Percentiles rank a stretch among this genome's conserved stretches.
Evolutionary conservation across 257 asterid genomes (phyloP).

Genomic region (Plantago ovata): DNA sequence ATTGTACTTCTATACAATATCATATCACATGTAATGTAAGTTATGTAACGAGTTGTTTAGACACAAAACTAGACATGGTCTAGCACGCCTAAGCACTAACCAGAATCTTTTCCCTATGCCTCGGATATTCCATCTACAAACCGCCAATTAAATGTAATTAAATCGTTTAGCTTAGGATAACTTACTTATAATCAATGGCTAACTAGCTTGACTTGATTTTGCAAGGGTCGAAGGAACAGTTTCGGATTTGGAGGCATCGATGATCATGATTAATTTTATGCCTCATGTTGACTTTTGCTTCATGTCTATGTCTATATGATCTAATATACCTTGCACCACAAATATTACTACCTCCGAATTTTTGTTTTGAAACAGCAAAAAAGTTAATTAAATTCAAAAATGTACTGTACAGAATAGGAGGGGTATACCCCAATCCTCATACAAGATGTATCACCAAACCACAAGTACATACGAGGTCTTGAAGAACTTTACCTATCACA

Average conservation of each 20-base stretch:
- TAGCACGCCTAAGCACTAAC: conserved; percentile 2
- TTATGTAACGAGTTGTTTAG: background rate
- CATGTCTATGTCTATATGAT: background rate
- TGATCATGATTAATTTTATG: background rate
- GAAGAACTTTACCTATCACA: too few species aligned
- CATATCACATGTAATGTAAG: too few species aligned
- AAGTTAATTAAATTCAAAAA: too few species aligned
- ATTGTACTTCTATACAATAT: too few species aligned
- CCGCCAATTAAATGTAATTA: conserved; percentile 24
- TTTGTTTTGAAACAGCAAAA: too few species aligned
- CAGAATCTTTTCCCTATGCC: conserved; percentile 30
- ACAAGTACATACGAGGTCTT: too few species aligned
- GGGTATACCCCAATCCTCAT: too few species aligned
- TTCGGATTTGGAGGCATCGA: conserved; percentile 5
- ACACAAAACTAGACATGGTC: background rate
- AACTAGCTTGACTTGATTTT: background rate
- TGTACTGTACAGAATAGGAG: too few species aligned
- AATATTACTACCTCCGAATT: too few species aligned
- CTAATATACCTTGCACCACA: too few species aligned
- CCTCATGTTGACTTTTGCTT: background rate
- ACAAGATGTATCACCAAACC: too few species aligned
- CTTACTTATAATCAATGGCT: background rate
- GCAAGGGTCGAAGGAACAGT: background rate
- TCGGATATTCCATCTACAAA: conserved; percentile 15
- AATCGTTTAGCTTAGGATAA: background rate